phyloP scores from a whole-genome alignment of 768 basidiomycete genomes.

The Phylloporus sp. region DNA sequence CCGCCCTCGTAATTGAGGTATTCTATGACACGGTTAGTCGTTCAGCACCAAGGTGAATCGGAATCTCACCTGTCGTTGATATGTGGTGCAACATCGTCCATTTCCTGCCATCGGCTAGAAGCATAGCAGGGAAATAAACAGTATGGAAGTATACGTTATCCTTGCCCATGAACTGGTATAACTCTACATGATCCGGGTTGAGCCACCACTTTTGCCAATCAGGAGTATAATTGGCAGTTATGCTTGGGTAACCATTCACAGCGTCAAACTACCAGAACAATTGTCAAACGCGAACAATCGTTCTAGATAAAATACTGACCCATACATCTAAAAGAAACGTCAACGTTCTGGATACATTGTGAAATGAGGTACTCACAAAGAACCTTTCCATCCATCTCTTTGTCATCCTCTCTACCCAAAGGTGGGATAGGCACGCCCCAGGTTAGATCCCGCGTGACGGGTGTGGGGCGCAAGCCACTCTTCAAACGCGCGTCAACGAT shows the following conservation, averaged over 20 bases:
- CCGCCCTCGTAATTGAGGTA: conserved; percentile 98
- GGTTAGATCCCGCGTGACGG: conserved; percentile 87
- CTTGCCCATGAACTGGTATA: conserved; percentile 99
- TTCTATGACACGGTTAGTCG: conserved; percentile 48
- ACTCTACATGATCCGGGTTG: conserved; percentile 79
- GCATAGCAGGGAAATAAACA: conserved; percentile 87
- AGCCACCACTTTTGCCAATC: conserved; percentile 99
- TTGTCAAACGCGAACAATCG: background rate
- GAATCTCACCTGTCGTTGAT: conserved; percentile 79
- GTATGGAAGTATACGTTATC: conserved; percentile 99
- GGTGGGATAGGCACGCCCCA: conserved; percentile 96
- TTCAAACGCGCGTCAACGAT: conserved; percentile 88
- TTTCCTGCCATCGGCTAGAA: conserved; percentile 81
- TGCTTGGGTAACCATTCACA: conserved; percentile 94
- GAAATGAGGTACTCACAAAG: conserved; percentile 64
- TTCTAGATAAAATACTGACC: conserved; percentile 48
- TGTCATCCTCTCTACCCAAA: conserved; percentile 63
- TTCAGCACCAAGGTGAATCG: background rate
- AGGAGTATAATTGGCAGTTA: conserved; percentile 90
- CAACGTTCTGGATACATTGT: conserved; percentile 3
- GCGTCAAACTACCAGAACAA: conserved; percentile 78
- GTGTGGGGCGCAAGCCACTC: conserved; percentile 80
- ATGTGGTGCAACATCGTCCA: conserved; percentile 96
- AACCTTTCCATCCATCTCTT: conserved; percentile 91
- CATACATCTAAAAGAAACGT: conserved; percentile 68